Percentiles rank a stretch among this genome's conserved stretches.
phyloP scores from a whole-genome alignment of 2,329 filamentous ascomycete genomes.

The Fusarium sp. region DNA sequence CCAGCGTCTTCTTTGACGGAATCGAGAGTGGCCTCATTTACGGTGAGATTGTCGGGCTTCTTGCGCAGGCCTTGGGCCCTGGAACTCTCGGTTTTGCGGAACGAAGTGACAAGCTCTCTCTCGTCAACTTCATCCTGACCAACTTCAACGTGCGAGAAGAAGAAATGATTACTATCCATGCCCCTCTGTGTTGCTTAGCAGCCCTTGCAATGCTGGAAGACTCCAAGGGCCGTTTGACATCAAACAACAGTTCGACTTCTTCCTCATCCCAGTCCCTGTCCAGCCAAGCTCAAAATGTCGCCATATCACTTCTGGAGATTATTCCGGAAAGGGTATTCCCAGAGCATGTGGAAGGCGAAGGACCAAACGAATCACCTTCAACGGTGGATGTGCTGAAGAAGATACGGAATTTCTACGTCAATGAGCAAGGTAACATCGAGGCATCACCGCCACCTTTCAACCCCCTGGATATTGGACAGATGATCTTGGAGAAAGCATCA shows the following conservation, averaged over 20 bases:
- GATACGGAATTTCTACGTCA: constrained; percentile 71
- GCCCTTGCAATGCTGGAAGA: constrained; percentile 72
- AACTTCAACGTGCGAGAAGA: constrained; percentile 96
- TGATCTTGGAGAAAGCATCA: constrained; percentile 68
- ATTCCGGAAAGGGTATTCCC: constrained; percentile 70
- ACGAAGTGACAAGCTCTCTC: constrained; percentile 68
- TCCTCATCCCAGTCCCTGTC: constrained; percentile 45
- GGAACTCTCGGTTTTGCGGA: constrained; percentile 55
- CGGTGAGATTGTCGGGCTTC: constrained; percentile 75
- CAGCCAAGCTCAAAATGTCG: constrained; percentile 56
- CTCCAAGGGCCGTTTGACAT: constrained; percentile 51
- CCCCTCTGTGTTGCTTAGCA: constrained; percentile 68
- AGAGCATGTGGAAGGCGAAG: constrained; percentile 13
- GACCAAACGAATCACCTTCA: constrained; percentile 27
- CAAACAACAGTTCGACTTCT: constrained; percentile 44
- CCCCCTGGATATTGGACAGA: constrained; percentile 62
- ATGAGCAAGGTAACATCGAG: constrained; percentile 74
- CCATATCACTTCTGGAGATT: constrained; percentile 66
- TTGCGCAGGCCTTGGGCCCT: constrained; percentile 66
- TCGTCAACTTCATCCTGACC: constrained; percentile 81
- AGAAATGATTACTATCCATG: constrained; percentile 89
- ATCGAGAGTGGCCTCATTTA: constrained; percentile 96
- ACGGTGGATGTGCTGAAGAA: constrained; percentile 63
- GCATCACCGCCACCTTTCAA: constrained; percentile 66
- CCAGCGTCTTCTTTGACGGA: constrained; percentile 95